Evolutionary conservation across 1,284 basidiomycete genomes (phyloP), one percentile per base, ranked within the genome.

Genomic region (Austroboletus niveus): DNA sequence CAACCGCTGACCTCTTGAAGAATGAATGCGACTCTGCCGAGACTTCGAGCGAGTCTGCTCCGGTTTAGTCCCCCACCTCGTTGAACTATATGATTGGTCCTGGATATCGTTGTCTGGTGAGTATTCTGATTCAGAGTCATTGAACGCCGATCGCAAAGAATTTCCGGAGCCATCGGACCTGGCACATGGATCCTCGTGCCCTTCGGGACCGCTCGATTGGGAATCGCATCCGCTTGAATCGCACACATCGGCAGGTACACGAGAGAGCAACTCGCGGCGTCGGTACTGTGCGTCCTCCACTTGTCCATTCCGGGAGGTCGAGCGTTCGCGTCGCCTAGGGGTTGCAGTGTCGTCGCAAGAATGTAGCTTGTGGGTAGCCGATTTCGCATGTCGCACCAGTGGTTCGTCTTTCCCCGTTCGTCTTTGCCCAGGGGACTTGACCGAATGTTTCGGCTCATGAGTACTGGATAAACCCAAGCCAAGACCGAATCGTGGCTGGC

Each of bases 101-200:
- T 51, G 47, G n/a, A 35, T 43, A 32, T 56, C 51, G 31, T 62
- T 62, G 31, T 60, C 59, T 10, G 61, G 58, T 15, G 65, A 73
- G 45, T 66, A 64, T 39, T 68, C 69, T 1, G 62, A 66, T 24
- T 51, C 59, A 47, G 68, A 66, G 30, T 69, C 64, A 17, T 63
- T 53, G 11, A 60, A 58, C 7, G 41, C 40, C 4, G 59, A 61
- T 30, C 45, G 62, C 20, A 65, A 47, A 35, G 64, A 64, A 46
- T 54, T 44, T 1, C 56, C 60, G 0, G 64, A 65, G 5, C 48
- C 51, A 9, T 61, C 54, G 6, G 61, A 60, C 17, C 36, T 44
- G 30, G 50, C 51, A 43, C 38, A 47, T 2, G 22, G 63, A 52
- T 46, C 55, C 7, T 52, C 54, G 35, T 42, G 46, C 17, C 34